Evolutionary conservation across 202 grass and related monocot genomes (phyloP), one percentile per base, ranked within the genome.

Genomic region (Dendrocalamus latiflorus): DNA sequence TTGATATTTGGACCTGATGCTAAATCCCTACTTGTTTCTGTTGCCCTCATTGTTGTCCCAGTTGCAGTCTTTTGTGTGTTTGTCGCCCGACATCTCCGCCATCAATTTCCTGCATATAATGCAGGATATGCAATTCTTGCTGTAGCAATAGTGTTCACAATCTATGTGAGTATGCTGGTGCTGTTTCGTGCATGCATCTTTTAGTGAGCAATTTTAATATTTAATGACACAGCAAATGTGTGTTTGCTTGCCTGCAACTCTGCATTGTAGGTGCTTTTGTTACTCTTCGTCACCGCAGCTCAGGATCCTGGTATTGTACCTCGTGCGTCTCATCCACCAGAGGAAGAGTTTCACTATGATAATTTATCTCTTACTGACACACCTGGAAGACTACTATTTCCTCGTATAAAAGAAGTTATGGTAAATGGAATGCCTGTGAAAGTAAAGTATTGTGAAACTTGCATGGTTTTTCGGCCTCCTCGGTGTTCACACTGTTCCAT

Each of bases 1-100:
- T 86, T 94, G 81, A 94, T 94, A 81, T 94, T 90, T 78, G 92
- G 92, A 69, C 92, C 89, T 80, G 92, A 94, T 88, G 92, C 89
- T 38, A 92, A 89, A 79, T 90, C 87, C 61, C 75, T 94, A 61
- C 67, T 83, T 70, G 4, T 94, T 49, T 86, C 92, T 34, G 79
- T 90, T 68, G 83, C 82, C 8, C 89, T 92, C 67, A 94, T 94
- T 68, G 44, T 81, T 63, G 85, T 88, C 59, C 93, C 93, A 18
- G 82, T 94, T 74, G 85, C 62, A 26, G 24, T 92, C 59, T 92
- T 94, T 76, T 94, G 93, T 76, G 78, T 88, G 63, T 92, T 92
- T 86, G 89, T 94, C 6, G 93, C 85, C 1, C 84, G 75, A 54
- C 75, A 90, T 88, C 81, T 94, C 43, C 75, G 87, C 57, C 93